These are phyloP conservation scores for Quercus ilex DNA, from an alignment of 306 rosid species.

Conservation along the genomic window DNA sequence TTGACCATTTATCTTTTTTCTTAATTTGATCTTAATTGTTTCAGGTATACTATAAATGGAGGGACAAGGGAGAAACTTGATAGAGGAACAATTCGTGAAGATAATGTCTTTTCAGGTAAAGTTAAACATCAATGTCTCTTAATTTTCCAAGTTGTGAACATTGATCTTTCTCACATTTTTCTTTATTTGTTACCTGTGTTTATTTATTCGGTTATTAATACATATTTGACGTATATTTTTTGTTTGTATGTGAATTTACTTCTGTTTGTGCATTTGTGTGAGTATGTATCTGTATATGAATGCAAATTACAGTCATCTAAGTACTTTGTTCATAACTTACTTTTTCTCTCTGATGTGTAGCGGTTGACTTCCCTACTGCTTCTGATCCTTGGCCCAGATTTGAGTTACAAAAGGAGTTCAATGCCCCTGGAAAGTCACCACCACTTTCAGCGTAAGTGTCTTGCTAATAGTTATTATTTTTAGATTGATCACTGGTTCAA, in stretches of 20 bases:
- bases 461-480: slow-evolving; percentile 19
- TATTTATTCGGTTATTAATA: background rate
- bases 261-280: background rate
- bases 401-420: slow-evolving; percentile 84
- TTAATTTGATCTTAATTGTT: slow-evolving; percentile 3
- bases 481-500: slow-evolving; percentile 18
- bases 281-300: background rate
- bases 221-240: background rate
- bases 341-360: slow-evolving; percentile 39
- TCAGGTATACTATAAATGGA: slow-evolving; percentile 96
- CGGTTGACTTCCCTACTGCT: slow-evolving; percentile 88
- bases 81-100: slow-evolving; percentile 88
- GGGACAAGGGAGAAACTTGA: slow-evolving; percentile 77
- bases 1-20: slow-evolving; percentile 11
- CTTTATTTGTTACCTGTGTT: background rate
- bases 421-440: slow-evolving; percentile 89
- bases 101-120: slow-evolving; percentile 72
- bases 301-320: slow-evolving; percentile 6
- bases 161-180: slow-evolving; percentile 1
- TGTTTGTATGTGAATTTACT: background rate
- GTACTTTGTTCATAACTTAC: slow-evolving; percentile 15
- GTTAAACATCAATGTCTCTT: slow-evolving; percentile 5
- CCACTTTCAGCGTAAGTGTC: slow-evolving; percentile 81
- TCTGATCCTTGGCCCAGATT: slow-evolving; percentile 88
- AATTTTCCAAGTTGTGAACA: background rate